Base-by-base conservation (phyloP, 805 yeast species). In the Hanseniaspora clermontiae region DNA sequence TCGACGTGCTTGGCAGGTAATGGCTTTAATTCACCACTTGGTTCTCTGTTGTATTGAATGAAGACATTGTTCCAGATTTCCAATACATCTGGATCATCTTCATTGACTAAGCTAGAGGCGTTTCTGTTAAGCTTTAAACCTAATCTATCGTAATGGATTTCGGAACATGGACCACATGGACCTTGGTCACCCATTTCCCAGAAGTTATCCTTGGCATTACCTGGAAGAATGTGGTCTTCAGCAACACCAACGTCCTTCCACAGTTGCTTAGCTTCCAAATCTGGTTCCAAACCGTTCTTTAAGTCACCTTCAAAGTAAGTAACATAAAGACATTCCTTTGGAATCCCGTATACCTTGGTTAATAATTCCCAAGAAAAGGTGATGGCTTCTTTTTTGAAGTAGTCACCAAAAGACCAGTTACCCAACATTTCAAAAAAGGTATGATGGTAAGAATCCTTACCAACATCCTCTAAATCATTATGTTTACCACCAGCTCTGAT, bases 171-270 rank as follows among this genome's bases (percentile, higher is more conserved):
- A 60, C 99, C 99, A 76, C 99, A 93, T 50, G 99, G 99, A 62
- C 99, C 99, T 75, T 91, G 97, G 68, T 95, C 99, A 65, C 99
- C 99, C 99, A 93, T 93, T 76, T 93, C 99, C 99, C 99, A 93
- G 72, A 93, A 93, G 74, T 93, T 93, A 70, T 93, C 99, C 67
- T 82, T 75, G 55, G 83, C 86, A 62, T 82, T 74, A 58, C 99
- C 99, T 20, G 96, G 95, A 62, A 93, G 75, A 63, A 93, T 91
- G 68, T 89, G 97, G 68, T 83, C 90, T 63, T 87, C 96, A 37
- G 83, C 77, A 57, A 91, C 95, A 64, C 99, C 99, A 43, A 84
- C 85, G 40, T 77, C 80, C 60, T 75, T 73, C 99, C 99, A 93
- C 60, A 80, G 73, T 64, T 84, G 74, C 69, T 86, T 86, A 55